Base-by-base conservation (phyloP, 768 basidiomycete species). In the Boletus fagicola region DNA sequence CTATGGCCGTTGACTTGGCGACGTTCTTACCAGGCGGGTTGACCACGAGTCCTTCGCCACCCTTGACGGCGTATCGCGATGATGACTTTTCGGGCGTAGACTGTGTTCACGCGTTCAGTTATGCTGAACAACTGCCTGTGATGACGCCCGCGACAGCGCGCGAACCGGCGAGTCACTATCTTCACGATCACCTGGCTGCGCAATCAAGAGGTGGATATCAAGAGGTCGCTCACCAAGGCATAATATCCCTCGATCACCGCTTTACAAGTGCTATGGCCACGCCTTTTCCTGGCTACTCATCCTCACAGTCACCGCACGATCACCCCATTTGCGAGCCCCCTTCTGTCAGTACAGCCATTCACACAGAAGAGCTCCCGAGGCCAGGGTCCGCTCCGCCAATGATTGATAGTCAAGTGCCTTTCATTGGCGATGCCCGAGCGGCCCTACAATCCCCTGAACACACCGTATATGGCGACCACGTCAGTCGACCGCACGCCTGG, bases 251-350 rank as follows among this genome's bases (percentile, higher is more conserved):
- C 57, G 67, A 70, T 68, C 68, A 59, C 54, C 65, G 57, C 39
- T 68, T 49, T 49, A 53, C 65, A 45, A 40, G 56, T 61, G 56
- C 22, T 26, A 51, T 61, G 55, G 53, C 68, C 67, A 68, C 67
- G 67, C 67, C 65, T 58, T 68, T 63, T 45, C 67, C 67, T 69
- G 59, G 61, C 68, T 70, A 56, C 65, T 51, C 63, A 48, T 67
- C 67, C 68, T 67, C 62, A 67, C 67, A 68, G 60, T 68, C 67
- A 53, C 65, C 63, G 53, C 67, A 63, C 36, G 68, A 69, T 65
- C 65, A 67, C 57, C 51, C 65, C 46, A 55, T 67, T 61, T 67
- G 54, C 46, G 65, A 62, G 1, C 15, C 58, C 56, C 57, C 65
- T 68, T 67, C 68, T 61, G 69, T 61, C 47, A n/a, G 54, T 67